Base-by-base conservation (phyloP, 352 stramenopile species). In the Pythium volutum region DNA sequence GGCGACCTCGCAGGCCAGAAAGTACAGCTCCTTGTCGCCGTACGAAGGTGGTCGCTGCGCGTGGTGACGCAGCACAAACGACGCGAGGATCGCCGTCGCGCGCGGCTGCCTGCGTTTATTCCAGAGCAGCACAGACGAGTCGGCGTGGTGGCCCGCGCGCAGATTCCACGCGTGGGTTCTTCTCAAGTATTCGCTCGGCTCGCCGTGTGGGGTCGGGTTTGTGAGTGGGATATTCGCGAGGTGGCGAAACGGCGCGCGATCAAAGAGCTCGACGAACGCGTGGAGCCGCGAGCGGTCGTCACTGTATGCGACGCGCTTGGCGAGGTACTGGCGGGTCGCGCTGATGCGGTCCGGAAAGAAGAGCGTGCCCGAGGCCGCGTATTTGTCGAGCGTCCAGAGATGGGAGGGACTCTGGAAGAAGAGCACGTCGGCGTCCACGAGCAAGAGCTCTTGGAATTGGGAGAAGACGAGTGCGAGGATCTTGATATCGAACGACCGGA, bases 1-100 rank as follows among this genome's bases (percentile, higher is more conserved):
- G 0, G 83, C 78, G 3, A 93, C 63, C 42, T 93, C 83, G 43
- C 65, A 81, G 0, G 83, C 81, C 11, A 89, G 50, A 57, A 89
- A 89, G 61, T 88, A 93, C 20, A 91, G 63, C 48, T 93, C 83
- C 57, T 93, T 93, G 53, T 91, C 83, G 4, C 83, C 81, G 49
- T 89, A 89, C 6, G 73, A 83, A 15, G 74, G 76, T 27, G 74
- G 74, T 0, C 66, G 67, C 11, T 48, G 52, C 14, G 34, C 33
- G 31, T 73, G 50, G 27, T 64, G 70, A 0, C 74, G 56, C 4
- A 77, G 69, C 9, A 77, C 58, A 55, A 91, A 91, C 4, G 79
- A 74, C 2, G 66, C 71, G 26, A 93, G 57, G 16, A 93, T 84
- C 16, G 79, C 76, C 0, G 81, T 93, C 15, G 83, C 83, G 11